These are phyloP conservation scores for Termitomyces heimii DNA, from an alignment of 768 basidiomycete genomes.

Conservation along the genomic window DNA sequence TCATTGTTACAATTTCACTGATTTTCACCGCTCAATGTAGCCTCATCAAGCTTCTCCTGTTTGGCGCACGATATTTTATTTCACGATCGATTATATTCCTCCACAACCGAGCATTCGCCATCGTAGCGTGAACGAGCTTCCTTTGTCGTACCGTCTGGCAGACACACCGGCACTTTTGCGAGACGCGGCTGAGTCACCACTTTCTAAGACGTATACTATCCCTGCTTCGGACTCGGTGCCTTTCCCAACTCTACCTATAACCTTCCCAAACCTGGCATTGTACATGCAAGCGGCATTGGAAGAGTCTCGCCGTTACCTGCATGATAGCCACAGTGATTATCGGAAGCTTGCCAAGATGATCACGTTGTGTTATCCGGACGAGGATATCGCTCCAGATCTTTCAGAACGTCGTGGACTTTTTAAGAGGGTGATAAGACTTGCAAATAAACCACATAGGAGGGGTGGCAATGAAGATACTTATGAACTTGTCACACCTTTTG, in stretches of 20 bases:
- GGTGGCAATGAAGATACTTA: constrained; percentile 74
- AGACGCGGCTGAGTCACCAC: constrained; percentile 52
- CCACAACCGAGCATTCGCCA: constrained; percentile 35
- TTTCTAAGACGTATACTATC: constrained; percentile 69
- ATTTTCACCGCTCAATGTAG: constrained; percentile 24
- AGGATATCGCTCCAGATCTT: constrained; percentile 20
- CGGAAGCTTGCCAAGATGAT: constrained; percentile 69
- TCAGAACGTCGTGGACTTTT: constrained; percentile 42
- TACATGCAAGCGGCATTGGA: constrained; percentile 70
- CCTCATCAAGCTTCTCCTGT: constrained; percentile 50
- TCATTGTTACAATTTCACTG: background rate
- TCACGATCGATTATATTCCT: constrained; percentile 66
- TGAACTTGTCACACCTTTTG: constrained; percentile 78
- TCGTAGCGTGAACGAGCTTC: constrained; percentile 58
- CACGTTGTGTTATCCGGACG: constrained; percentile 57
- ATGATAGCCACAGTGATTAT: constrained; percentile 55
- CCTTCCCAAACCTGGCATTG: constrained; percentile 68
- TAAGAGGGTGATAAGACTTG: constrained; percentile 55
- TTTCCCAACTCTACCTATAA: constrained; percentile 66
- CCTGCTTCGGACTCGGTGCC: constrained; percentile 55
- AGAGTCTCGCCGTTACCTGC: constrained; percentile 54
- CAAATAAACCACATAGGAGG: constrained; percentile 35
- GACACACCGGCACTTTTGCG: constrained; percentile 55
- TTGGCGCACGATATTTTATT: constrained; percentile 75
- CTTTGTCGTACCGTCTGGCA: constrained; percentile 66